Evolutionary conservation across 176 grass and related monocot genomes (phyloP), one percentile per base, ranked within the genome.

Genomic region (Pontederia paniculata): DNA sequence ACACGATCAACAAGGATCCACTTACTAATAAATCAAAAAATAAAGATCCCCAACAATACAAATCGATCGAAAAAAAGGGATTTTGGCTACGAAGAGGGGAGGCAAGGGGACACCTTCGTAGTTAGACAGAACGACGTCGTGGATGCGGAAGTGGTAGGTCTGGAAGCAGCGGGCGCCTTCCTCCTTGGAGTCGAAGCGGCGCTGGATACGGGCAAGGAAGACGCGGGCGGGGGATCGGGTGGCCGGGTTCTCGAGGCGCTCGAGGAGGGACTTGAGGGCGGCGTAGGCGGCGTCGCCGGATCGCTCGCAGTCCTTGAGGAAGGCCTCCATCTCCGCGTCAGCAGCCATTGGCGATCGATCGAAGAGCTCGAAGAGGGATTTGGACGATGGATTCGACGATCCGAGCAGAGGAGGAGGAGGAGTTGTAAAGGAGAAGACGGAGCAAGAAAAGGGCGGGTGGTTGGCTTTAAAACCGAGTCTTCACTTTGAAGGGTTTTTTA

Each of bases 141-240:
- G 93, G 86, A 98, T 91, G 56, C 93, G 80, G 75, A 98, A 98
- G 68, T 98, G 83, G 70, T 64, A 91, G 66, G 73, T 82, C 37
- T 70, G 75, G 80, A 98, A 98, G 75, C 93, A 91, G 0, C 77
- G 81, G 17, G 72, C 77, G 12, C 51, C 74, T 0, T 65, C 62
- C 8, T 74, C 70, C 25, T 65, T 71, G 46, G 62, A 77, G 5
- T 65, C 74, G 69, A 91, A 98, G 31, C 86, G 74, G 14, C 77
- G 77, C 5, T 75, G 83, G 20, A 97, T 70, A 42, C 80, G 77
- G 57, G 83, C 76, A 17, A 97, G 83, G 57, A 97, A 81, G 67
- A 74, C 74, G 16, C 93, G 86, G 6, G 93, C 75, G 4, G 62
- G 80, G 60, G 93, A 74, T 62, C 91, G 68, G 17, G 91, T 68